Evolutionary conservation across 768 basidiomycete genomes (phyloP), one percentile per base, ranked within the genome.

Genomic region (Boletellus emodensis): DNA sequence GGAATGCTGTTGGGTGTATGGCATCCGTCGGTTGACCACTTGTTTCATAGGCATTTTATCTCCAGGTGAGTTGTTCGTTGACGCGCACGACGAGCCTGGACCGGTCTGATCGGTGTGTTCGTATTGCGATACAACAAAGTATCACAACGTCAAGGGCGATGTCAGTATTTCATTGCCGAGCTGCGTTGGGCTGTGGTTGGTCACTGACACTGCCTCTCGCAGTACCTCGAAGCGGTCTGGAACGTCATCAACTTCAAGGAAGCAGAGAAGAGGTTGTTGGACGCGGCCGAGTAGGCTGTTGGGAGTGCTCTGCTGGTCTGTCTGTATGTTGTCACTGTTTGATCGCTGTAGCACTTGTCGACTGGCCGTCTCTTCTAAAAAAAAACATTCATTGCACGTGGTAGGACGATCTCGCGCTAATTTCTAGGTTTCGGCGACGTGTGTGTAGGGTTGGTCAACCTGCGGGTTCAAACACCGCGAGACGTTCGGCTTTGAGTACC

Each of bases 151-250:
- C 61, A 98, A 98, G 77, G 83, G 81, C 30, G 90, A 96, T 62
- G 93, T 94, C 65, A 72, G 93, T 79, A 2, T 2, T 30, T 40
- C 26, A 36, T 11, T 43, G 39, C 3, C 20, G 20, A 49, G 8
- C 9, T 13, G 15, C 33, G 13, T 26, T 17, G 6, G 26, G 41
- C 18, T 30, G 35, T 18, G 35, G 35, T 40, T 22, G 44, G 52
- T 57, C 40, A 63, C 44, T 30, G 30, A 30, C 30, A 30, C 30
- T 30, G 11, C 10, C 18, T 20, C 38, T 40, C 3, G 26, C 58
- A 94, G 93, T 97, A 98, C 75, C 84, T 98, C 69, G 82, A 80
- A 41, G 92, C 92, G 18, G 93, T 97, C 66, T 97, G 94, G 93
- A 85, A 84, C 58, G 93, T 98, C 52, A 82, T 97, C 78, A 93